A percentile compares a stretch with the other conserved stretches of the same genome.
These are phyloP conservation scores for Calonectria montana DNA, from an alignment of 2,329 filamentous ascomycete genomes.

Conservation along the genomic window DNA sequence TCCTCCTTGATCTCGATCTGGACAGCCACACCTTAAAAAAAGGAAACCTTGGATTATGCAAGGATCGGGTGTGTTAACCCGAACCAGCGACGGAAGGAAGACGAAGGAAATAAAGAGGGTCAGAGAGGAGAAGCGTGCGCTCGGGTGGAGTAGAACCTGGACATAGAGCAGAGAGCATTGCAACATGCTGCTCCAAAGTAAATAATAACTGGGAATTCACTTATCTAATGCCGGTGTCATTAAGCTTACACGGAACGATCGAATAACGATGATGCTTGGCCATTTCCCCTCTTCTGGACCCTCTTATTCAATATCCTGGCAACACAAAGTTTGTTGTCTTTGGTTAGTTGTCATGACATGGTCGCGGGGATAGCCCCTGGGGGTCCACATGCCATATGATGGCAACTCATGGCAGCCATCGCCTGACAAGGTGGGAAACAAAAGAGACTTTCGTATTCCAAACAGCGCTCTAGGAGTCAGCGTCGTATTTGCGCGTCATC, in stretches of 20 bases:
- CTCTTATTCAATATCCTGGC: not conserved
- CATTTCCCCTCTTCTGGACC: not conserved
- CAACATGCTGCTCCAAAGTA: too few relatives aligned
- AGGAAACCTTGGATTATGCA: not conserved
- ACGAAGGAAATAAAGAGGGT: not conserved
- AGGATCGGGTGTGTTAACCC: not conserved
- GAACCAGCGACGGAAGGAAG: not conserved
- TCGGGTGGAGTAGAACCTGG: too few relatives aligned
- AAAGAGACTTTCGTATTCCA: constrained; percentile 2
- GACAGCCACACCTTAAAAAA: constrained; percentile 19
- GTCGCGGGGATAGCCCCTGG: not conserved
- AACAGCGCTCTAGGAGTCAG: not conserved
- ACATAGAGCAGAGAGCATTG: too few relatives aligned
- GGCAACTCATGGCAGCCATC: not conserved
- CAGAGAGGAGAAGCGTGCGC: not conserved
- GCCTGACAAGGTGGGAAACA: not conserved
- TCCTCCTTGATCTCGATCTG: constrained; percentile 7
- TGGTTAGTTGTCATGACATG: not conserved
- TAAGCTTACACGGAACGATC: not conserved
- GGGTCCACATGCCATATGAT: not conserved
- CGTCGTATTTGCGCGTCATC: not conserved
- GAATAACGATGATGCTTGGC: not conserved
- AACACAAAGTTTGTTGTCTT: not conserved
- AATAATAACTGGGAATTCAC: too few relatives aligned
- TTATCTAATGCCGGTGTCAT: too few relatives aligned